Evolutionary conservation across 2,329 filamentous ascomycete genomes (phyloP).

Genomic region (Ophiostoma australiae): DNA sequence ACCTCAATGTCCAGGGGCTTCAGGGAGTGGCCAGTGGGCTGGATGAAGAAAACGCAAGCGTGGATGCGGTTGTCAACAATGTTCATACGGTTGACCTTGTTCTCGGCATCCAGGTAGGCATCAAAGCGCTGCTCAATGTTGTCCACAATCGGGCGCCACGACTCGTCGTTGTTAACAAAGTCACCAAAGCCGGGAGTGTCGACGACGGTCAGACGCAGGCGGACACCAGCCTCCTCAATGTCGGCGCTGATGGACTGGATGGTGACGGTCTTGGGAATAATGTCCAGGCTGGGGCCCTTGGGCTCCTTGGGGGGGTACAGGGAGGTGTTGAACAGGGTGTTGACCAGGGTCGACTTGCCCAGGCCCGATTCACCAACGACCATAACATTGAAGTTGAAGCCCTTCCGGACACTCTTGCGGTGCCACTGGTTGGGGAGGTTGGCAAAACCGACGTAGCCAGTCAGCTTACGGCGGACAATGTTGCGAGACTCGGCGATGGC

Average conservation of each 20-base stretch:
- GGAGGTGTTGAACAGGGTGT: conserved; percentile 99
- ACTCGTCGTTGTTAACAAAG: conserved; percentile 99
- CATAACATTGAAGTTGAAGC: conserved; percentile 99
- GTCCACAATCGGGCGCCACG: conserved; percentile 97
- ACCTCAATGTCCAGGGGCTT: conserved; percentile 99
- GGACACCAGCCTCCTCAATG: conserved; percentile 97
- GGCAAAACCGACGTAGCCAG: conserved; percentile 96
- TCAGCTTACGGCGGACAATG: conserved; percentile 96
- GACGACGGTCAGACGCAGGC: conserved; percentile 91
- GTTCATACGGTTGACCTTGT: conserved; percentile 99
- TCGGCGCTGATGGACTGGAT: conserved; percentile 94
- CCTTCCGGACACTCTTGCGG: conserved; percentile 99
- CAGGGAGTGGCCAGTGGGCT: conserved; percentile 95
- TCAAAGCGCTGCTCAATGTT: conserved; percentile 99
- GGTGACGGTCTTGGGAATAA: conserved; percentile 95
- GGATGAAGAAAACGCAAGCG: conserved; percentile 98
- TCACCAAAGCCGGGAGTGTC: conserved; percentile 98
- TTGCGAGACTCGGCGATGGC: conserved; percentile 70
- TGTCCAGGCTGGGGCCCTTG: conserved; percentile 94
- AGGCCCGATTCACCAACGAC: conserved; percentile 99
- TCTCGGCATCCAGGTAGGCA: conserved; percentile 96
- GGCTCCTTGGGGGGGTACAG: conserved; percentile 98
- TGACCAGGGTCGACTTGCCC: conserved; percentile 97
- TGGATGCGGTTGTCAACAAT: conserved; percentile 99
- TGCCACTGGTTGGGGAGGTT: conserved; percentile 99